Evolutionary conservation across 1,139 yeast genomes (phyloP), one percentile per base, ranked within the genome.

Genomic region (Candida frijolesensis): DNA sequence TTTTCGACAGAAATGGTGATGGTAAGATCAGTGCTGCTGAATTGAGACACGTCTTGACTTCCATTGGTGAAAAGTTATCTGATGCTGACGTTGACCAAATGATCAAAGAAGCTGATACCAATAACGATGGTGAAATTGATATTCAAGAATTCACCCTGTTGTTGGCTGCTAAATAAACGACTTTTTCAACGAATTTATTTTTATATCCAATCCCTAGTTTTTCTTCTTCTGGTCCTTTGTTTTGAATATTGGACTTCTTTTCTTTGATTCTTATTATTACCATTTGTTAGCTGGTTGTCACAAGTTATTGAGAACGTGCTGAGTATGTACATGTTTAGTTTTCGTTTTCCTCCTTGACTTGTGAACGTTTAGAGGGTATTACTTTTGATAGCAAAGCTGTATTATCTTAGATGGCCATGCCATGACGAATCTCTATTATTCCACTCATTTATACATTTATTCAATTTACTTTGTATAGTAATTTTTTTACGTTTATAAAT

Each of bases 1-100:
- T 94, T 44, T 90, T 91, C 66, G 89, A 84, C 71, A 79, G 90
- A 67, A 96, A 94, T 68, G 97, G 97, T 51, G 97, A 94, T 67
- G 99, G 99, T 55, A 88, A 87, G 71, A 94, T 94, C 65, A 88
- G 96, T 52, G 94, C 96, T 53, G 96, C 97, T 55, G 99, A 94
- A 75, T 83, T 94, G 69, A 87, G 96, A 72, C 96, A 92, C 68
- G 98, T 94, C 45, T 84, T 94, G 74, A 92, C 97, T 42, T 89
- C 97, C 11, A 91, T 95, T 67, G 99, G 99, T 59, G 99, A 94
- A 71, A 90, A 89, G 70, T 80, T 94, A 63, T 85, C 96, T 33
- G 98, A 94, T 61, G 96, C 92, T 49, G 99, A 94, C 71, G 97
- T 95, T 50, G 96, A 90, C 62, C 96, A 90, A 71, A 94, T 94